Evolutionary conservation across 2,329 filamentous ascomycete genomes (phyloP).

Genomic region (Pseudocercospora fijiensis): DNA sequence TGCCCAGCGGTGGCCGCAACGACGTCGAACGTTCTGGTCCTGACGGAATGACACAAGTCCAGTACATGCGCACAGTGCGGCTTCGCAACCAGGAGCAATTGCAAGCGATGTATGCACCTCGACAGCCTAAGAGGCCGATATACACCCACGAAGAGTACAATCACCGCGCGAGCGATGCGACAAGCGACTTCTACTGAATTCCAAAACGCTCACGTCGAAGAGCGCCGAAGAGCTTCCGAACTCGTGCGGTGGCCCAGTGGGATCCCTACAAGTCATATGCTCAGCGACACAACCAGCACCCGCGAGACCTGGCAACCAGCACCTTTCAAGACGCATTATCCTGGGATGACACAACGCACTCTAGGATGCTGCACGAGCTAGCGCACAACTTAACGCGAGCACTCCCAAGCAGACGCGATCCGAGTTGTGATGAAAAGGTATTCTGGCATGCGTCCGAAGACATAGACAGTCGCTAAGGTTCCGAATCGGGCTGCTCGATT

Average conservation of each 20-base stretch:
- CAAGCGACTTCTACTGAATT: constrained; percentile 2
- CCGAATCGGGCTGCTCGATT: too few species aligned
- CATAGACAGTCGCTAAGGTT: too few species aligned
- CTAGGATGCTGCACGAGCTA: too few species aligned
- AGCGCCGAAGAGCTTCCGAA: too few species aligned
- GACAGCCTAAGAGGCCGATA: neutral
- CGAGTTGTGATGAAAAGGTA: too few species aligned
- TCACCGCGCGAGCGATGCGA: neutral
- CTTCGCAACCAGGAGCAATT: constrained; percentile 4
- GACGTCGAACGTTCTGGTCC: neutral
- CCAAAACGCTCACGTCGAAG: too few species aligned
- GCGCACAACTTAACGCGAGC: too few species aligned
- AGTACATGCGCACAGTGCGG: constrained; percentile 7
- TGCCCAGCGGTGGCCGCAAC: neutral
- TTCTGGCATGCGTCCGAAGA: too few species aligned
- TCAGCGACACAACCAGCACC: neutral
- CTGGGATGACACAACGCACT: too few species aligned
- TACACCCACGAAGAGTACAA: constrained; percentile 6
- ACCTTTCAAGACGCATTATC: neutral
- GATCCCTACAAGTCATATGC: neutral
- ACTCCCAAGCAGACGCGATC: too few species aligned
- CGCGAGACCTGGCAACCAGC: neutral
- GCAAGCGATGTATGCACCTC: constrained; percentile 7
- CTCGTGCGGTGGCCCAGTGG: neutral
- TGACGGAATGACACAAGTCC: constrained; percentile 2